A percentile compares a stretch with the other conserved stretches of the same genome.
These are phyloP conservation scores for Herpotrichia juniperi DNA, from an alignment of 2,329 filamentous ascomycete species.

Conservation along the genomic window DNA sequence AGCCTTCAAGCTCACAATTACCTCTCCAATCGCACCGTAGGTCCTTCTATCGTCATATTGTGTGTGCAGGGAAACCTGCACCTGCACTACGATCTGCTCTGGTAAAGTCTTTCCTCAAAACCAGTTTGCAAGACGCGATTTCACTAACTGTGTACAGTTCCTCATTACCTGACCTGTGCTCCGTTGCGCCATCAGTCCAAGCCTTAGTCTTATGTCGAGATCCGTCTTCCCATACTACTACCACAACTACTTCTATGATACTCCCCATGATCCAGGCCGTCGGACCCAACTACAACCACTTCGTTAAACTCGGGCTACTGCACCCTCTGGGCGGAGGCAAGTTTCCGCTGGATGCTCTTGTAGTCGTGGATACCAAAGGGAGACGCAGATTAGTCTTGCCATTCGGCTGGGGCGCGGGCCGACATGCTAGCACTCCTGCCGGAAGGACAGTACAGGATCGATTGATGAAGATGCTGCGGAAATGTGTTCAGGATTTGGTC, in stretches of 20 bases:
- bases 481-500: slow-evolving; percentile 25
- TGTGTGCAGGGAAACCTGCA: slow-evolving; percentile 44
- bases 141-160: slow-evolving; percentile 21
- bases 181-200: slow-evolving; percentile 38
- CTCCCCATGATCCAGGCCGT: slow-evolving; percentile 41
- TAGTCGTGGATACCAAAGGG: slow-evolving; percentile 47
- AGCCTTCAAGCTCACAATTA: slow-evolving; percentile 34
- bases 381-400: slow-evolving; percentile 50
- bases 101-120: slow-evolving; percentile 21
- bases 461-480: slow-evolving; percentile 34
- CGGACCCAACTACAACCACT: slow-evolving; percentile 41
- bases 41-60: slow-evolving; percentile 29
- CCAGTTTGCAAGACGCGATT: not conserved
- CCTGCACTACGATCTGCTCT: slow-evolving; percentile 43
- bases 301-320: slow-evolving; percentile 48
- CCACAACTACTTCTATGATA: slow-evolving; percentile 28
- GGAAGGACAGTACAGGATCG: slow-evolving; percentile 35
- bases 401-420: slow-evolving; percentile 53
- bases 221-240: slow-evolving; percentile 34
- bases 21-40: slow-evolving; percentile 23
- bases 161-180: slow-evolving; percentile 35
- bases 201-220: slow-evolving; percentile 43
- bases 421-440: slow-evolving; percentile 37
- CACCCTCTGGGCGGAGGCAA: slow-evolving; percentile 54
- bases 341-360: slow-evolving; percentile 51